Evolutionary conservation across 805 yeast genomes (phyloP).

Genomic region (Wickerhamomyces bovis): DNA sequence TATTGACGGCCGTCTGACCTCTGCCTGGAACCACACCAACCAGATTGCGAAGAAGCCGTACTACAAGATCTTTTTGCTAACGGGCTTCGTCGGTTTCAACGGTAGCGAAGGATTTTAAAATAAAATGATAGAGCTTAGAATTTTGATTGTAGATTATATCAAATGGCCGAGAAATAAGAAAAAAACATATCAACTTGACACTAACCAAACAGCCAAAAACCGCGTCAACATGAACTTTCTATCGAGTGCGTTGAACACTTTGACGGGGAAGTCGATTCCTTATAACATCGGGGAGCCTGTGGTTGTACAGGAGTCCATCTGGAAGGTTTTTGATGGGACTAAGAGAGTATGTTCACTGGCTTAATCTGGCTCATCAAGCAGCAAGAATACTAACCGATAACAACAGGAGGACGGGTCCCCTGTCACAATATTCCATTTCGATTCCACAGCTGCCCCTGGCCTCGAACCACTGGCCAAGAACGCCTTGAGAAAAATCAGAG

Average conservation of each 20-base stretch:
- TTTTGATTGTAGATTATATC: too few relatives aligned
- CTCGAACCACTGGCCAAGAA: constrained; percentile 37
- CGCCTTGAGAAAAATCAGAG: constrained; percentile 41
- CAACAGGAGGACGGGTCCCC: constrained; percentile 43
- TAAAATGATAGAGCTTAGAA: not conserved
- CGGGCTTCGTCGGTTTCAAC: constrained; percentile 73
- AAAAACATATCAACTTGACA: not conserved
- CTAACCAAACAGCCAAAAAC: not conserved
- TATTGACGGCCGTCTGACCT: constrained; percentile 75
- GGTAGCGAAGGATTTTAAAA: constrained; percentile 56
- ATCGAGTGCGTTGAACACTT: constrained; percentile 52
- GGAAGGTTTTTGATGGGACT: constrained; percentile 60
- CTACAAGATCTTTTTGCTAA: constrained; percentile 50
- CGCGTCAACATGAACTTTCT: constrained; percentile 54
- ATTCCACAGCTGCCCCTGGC: constrained; percentile 34
- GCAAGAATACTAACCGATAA: constrained; percentile 8
- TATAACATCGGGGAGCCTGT: constrained; percentile 45
- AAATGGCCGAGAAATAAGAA: too few relatives aligned
- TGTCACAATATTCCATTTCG: constrained; percentile 65
- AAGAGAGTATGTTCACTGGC: constrained; percentile 26
- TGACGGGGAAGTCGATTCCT: constrained; percentile 55
- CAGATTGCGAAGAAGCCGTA: constrained; percentile 62
- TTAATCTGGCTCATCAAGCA: not conserved
- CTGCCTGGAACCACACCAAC: constrained; percentile 82
- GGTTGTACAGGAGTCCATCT: constrained; percentile 36